phyloP scores from a whole-genome alignment of 345 rosid species.

The Murraya koenigii region DNA sequence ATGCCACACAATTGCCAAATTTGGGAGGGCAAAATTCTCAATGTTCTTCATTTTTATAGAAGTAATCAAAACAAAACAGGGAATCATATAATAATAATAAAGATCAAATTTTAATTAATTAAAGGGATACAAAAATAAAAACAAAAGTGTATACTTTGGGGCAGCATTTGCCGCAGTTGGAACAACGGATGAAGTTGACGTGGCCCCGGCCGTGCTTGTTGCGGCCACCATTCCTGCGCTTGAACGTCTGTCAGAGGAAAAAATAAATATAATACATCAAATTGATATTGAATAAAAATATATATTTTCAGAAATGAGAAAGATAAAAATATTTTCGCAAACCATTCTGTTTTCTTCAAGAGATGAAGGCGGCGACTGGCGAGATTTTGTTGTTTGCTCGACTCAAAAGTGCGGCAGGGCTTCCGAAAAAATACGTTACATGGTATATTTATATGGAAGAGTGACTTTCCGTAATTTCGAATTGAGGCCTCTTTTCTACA shows the following conservation, averaged over 20 bases:
- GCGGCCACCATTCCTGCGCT: conserved; percentile 92
- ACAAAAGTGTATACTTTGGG: conserved; percentile 49
- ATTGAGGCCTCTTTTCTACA: not conserved
- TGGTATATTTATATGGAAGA: not conserved
- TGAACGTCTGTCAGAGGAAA: conserved; percentile 54
- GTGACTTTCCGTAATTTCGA: not conserved
- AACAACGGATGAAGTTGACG: conserved; percentile 83
- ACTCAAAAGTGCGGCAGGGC: not conserved
- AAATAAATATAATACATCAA: not conserved
- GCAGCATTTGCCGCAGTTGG: conserved; percentile 96
- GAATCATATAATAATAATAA: not conserved
- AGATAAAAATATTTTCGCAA: not conserved
- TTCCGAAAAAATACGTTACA: not conserved
- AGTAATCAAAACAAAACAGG: not conserved
- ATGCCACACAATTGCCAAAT: not conserved
- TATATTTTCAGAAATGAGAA: not conserved
- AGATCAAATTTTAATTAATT: not conserved
- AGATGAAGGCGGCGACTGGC: not conserved
- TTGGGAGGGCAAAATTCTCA: not conserved
- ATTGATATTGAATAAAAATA: not conserved
- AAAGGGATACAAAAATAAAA: not conserved
- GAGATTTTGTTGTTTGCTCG: not conserved
- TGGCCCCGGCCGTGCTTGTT: conserved; percentile 97
- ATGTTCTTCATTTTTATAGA: no score
- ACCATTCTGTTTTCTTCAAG: not conserved